A percentile compares a stretch with the other conserved stretches of the same genome.
Evolutionary conservation across 2,329 filamentous ascomycete genomes (phyloP).

Genomic region (Neofusicoccum umdonicola): DNA sequence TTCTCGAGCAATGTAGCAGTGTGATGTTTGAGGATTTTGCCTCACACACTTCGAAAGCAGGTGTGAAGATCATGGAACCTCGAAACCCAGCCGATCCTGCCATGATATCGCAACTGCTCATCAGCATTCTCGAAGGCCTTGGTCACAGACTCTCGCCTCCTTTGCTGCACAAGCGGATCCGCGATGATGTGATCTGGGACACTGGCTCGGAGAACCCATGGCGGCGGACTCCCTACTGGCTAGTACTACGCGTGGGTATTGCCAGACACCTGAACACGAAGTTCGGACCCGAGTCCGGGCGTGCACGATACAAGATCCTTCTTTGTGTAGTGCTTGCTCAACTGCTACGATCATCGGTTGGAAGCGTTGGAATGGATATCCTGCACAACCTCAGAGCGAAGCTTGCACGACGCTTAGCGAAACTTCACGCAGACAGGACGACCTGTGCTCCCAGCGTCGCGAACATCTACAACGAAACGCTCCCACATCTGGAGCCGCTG

Average conservation of each 20-base stretch:
- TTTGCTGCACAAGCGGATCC: conserved; percentile 55
- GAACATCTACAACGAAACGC: conserved; percentile 28
- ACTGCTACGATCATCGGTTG: conserved; percentile 44
- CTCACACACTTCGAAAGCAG: conserved; percentile 53
- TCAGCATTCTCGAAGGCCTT: conserved; percentile 57
- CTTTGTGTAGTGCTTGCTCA: conserved; percentile 49
- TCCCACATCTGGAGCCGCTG: conserved; percentile 23
- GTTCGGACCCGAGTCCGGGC: conserved; percentile 43
- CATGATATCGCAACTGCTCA: conserved; percentile 59
- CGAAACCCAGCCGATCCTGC: conserved; percentile 59
- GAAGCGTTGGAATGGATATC: conserved; percentile 35
- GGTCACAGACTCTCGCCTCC: conserved; percentile 42
- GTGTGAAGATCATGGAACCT: conserved; percentile 48
- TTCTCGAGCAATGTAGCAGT: conserved; percentile 56
- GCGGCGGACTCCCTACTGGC: conserved; percentile 62
- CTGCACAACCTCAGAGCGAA: conserved; percentile 50
- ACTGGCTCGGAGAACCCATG: conserved; percentile 53
- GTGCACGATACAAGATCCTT: conserved; percentile 57
- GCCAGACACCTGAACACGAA: conserved; percentile 50
- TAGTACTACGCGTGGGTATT: conserved; percentile 59
- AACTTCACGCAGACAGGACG: conserved; percentile 49
- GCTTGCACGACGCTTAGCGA: conserved; percentile 57
- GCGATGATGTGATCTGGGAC: conserved; percentile 60
- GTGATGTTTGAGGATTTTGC: conserved; percentile 56
- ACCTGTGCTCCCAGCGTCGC: conserved; percentile 16